Evolutionary conservation across 371 early-diverging fungal genomes (phyloP).

Genomic region (Mortierella sp.): DNA sequence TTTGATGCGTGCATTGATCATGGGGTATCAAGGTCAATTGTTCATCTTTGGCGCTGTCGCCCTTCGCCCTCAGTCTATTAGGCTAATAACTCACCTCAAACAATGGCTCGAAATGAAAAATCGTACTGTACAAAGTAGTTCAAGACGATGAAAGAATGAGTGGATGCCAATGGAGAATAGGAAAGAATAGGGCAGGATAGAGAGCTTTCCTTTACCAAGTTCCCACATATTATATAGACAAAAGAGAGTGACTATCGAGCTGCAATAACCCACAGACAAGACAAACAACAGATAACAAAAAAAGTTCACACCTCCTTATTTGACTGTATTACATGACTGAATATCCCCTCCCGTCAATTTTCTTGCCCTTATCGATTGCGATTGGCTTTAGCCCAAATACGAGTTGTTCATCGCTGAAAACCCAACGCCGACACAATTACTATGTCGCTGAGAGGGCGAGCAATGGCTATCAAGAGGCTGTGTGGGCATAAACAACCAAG

Average conservation of each 20-base stretch:
- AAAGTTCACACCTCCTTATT: neutral
- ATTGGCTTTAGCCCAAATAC: neutral
- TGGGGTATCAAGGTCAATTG: neutral
- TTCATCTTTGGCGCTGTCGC: no score
- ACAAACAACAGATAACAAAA: neutral
- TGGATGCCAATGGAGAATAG: neutral
- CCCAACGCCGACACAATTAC: neutral
- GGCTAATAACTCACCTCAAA: neutral
- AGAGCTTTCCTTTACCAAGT: neutral
- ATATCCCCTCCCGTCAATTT: neutral
- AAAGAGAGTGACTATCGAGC: neutral
- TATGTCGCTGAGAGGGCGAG: neutral
- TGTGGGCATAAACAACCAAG: neutral
- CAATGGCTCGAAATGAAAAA: no score
- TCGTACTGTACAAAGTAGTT: no score
- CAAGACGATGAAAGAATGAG: no score
- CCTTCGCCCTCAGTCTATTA: neutral
- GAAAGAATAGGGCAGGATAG: neutral
- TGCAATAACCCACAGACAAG: conserved; percentile 14
- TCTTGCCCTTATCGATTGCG: neutral
- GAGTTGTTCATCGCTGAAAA: neutral
- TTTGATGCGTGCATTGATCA: neutral
- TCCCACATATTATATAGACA: neutral
- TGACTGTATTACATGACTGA: neutral
- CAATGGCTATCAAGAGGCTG: conserved; percentile 5